Conservation (phyloP, 352 stramenopile genomes). For the Phytopythium cucurbitacearum region DNA sequence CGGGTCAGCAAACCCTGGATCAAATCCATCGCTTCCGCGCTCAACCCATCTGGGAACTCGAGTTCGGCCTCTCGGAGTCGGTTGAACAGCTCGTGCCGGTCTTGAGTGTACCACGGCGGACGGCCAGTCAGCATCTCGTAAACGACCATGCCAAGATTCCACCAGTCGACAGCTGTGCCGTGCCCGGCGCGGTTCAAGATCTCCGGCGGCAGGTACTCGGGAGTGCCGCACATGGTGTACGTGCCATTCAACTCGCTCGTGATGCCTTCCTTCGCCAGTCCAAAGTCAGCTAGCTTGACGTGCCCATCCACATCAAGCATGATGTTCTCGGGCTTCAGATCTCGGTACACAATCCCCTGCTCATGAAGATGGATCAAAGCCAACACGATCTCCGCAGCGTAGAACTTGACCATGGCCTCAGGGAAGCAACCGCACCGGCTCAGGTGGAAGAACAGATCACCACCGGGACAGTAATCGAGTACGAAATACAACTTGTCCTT, state of each 20-base stretch:
- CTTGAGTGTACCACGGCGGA: conserved; percentile 77
- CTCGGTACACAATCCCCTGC: conserved; percentile 78
- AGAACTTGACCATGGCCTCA: conserved; percentile 81
- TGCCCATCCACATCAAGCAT: conserved; percentile 84
- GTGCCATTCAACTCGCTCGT: conserved; percentile 66
- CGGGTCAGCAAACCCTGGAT: conserved; percentile 89
- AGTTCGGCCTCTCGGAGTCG: conserved; percentile 61
- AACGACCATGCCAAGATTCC: conserved; percentile 80
- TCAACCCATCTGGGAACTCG: conserved; percentile 70
- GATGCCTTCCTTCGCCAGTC: conserved; percentile 73
- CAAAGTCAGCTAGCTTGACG: conserved; percentile 82
- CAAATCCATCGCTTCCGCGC: conserved; percentile 63
- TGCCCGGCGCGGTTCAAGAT: conserved; percentile 78
- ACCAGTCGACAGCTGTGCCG: conserved; percentile 81
- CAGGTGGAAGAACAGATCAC: conserved; percentile 81
- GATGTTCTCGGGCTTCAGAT: conserved; percentile 86
- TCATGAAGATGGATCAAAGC: conserved; percentile 84
- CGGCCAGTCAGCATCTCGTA: conserved; percentile 82
- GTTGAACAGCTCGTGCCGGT: conserved; percentile 70
- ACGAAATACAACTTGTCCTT: conserved; percentile 83
- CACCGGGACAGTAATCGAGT: conserved; percentile 82
- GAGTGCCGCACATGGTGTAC: conserved; percentile 86
- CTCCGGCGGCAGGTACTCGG: conserved; percentile 80
- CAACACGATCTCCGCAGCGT: conserved; percentile 80
- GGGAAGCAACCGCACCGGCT: conserved; percentile 75